Conservation (phyloP, 495 filamentous ascomycete genomes). For the Aspergillus funiculosus region DNA sequence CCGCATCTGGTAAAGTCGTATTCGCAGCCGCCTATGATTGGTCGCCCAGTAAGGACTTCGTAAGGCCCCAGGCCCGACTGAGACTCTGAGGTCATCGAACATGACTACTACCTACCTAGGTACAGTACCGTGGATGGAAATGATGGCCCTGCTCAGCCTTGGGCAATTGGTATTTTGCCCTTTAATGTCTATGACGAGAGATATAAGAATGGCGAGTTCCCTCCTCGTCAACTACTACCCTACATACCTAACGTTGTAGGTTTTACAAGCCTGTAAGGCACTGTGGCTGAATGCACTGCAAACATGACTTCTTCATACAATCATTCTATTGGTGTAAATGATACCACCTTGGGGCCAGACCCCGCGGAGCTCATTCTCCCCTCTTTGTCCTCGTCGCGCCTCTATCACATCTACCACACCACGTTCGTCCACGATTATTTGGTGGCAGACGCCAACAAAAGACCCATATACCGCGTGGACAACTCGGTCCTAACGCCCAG, state of each 20-base stretch:
- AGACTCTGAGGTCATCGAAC: no score
- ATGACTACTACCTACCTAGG: no score
- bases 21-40: conserved; percentile 12
- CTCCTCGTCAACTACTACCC: background rate
- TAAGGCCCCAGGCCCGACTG: background rate
- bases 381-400: background rate
- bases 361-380: background rate
- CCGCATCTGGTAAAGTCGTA: conserved; percentile 12
- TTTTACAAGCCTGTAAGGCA: background rate
- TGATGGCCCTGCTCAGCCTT: conserved; percentile 7
- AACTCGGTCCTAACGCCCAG: conserved; percentile 24
- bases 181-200: background rate
- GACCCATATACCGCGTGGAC: conserved; percentile 25
- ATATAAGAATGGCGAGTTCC: conserved; percentile 8
- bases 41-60: background rate
- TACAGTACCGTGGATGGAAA: no score
- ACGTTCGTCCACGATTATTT: conserved; percentile 26
- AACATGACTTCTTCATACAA: conserved; percentile 4
- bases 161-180: background rate
- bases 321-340: background rate
- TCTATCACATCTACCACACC: conserved; percentile 26
- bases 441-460: conserved; percentile 19
- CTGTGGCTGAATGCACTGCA: background rate
- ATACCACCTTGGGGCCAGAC: background rate
- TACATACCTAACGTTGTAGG: background rate